Conservation (phyloP, 257 asterid species). For the Lycium ferocissimum region DNA sequence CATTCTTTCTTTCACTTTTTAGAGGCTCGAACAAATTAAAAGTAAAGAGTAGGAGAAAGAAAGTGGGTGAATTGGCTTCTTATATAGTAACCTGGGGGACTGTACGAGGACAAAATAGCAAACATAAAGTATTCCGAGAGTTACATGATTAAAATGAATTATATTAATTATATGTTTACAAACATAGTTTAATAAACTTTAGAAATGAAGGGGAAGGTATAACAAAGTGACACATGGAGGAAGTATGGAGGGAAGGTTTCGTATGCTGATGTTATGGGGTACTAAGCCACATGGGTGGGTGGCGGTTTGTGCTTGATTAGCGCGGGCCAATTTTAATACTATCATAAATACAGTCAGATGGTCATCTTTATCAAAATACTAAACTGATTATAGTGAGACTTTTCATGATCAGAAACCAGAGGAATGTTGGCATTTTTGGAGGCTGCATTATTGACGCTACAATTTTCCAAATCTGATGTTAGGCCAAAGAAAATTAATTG, state of each 20-base stretch:
- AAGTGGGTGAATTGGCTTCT: conserved; percentile 33
- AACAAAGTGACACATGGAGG: conserved; percentile 36
- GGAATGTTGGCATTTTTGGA: not conserved
- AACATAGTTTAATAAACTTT: not conserved
- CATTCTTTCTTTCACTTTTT: conserved; percentile 36
- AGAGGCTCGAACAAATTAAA: not conserved
- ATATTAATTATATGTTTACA: not conserved
- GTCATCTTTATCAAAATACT: not conserved
- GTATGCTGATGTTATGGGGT: conserved; percentile 45
- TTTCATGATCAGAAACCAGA: not conserved
- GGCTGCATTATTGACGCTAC: not conserved
- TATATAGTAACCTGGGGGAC: conserved; percentile 48
- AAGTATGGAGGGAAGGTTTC: conserved; percentile 24
- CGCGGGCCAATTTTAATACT: conserved; percentile 36
- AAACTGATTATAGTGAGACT: conserved; percentile 32
- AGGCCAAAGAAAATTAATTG: not conserved
- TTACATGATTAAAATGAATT: not conserved
- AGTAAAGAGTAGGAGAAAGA: conserved; percentile 21
- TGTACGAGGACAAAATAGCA: conserved; percentile 42
- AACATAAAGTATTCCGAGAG: conserved; percentile 32
- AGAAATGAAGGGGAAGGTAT: not conserved
- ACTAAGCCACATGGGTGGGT: conserved; percentile 56
- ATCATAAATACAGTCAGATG: not conserved
- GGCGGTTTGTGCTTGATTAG: conserved; percentile 43
- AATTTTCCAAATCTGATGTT: not conserved